Percentiles rank a stretch among this genome's conserved stretches.
Conservation (phyloP, 2,329 filamentous ascomycete genomes). For the Stemphylium lycopersici region DNA sequence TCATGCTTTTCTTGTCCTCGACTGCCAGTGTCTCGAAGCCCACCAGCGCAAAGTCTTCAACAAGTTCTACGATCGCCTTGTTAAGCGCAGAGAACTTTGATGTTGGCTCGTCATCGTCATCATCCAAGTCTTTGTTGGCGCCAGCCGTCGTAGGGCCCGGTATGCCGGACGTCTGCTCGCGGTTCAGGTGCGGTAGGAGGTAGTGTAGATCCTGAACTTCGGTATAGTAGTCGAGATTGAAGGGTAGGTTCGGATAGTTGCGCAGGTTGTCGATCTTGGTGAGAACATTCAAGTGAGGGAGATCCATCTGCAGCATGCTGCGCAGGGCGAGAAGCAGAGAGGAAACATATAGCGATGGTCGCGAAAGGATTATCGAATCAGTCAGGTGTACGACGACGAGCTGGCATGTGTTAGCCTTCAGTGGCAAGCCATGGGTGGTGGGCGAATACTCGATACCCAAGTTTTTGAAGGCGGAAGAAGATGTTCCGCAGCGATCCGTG, state of each 20-base stretch:
- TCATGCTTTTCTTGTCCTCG: slow-evolving; percentile 97
- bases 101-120: slow-evolving; percentile 43
- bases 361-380: slow-evolving; percentile 90
- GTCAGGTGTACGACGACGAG: slow-evolving; percentile 92
- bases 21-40: slow-evolving; percentile 92
- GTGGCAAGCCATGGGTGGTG: slow-evolving; percentile 26
- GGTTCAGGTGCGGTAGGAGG: slow-evolving; percentile 78
- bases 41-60: slow-evolving; percentile 89
- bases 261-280: slow-evolving; percentile 97
- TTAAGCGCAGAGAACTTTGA: slow-evolving; percentile 84
- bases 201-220: slow-evolving; percentile 93
- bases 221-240: slow-evolving; percentile 97
- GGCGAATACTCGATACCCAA: slow-evolving; percentile 82
- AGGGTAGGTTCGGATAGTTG: slow-evolving; percentile 83
- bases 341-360: slow-evolving; percentile 93
- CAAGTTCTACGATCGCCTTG: slow-evolving; percentile 81
- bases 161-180: slow-evolving; percentile 63
- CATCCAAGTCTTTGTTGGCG: slow-evolving; percentile 54
- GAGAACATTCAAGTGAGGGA: slow-evolving; percentile 92
- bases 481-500: slow-evolving; percentile 91
- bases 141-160: slow-evolving; percentile 35
- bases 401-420: slow-evolving; percentile 57
- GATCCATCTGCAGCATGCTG: slow-evolving; percentile 97
- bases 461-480: slow-evolving; percentile 86
- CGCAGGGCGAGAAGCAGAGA: slow-evolving; percentile 90